Percentiles rank a stretch among this genome's conserved stretches.
phyloP scores from a whole-genome alignment of 2,329 filamentous ascomycete genomes.

The Parastagonospora avenae region DNA sequence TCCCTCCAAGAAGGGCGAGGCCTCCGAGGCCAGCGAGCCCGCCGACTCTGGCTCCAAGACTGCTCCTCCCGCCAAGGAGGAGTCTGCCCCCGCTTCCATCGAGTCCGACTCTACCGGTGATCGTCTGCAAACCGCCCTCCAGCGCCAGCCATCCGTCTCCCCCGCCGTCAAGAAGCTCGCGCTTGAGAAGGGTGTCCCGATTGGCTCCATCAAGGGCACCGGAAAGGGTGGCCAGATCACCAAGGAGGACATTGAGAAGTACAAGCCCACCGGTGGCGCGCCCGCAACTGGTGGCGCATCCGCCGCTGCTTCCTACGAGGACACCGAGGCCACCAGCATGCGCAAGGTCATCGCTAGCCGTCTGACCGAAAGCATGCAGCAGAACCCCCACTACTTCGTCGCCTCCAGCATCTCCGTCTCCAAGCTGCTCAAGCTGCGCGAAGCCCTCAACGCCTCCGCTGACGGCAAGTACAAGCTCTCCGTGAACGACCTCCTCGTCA shows the following conservation, averaged over 20 bases:
- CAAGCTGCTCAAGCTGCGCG: conserved; percentile 95
- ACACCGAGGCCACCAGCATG: conserved; percentile 87
- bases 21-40: conserved; percentile 66
- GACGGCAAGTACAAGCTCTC: conserved; percentile 98
- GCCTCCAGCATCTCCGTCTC: conserved; percentile 86
- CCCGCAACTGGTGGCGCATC: conserved; percentile 56
- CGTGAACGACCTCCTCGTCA: conserved; percentile 99
- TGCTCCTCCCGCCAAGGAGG: conserved; percentile 55
- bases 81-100: conserved; percentile 63
- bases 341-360: conserved; percentile 96
- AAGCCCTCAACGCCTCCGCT: conserved; percentile 85
- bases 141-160: conserved; percentile 77
- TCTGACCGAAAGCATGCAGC: conserved; percentile 83
- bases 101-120: conserved; percentile 77
- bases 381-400: conserved; percentile 99
- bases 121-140: conserved; percentile 80
- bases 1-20: conserved; percentile 66
- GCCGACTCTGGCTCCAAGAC: conserved; percentile 63
- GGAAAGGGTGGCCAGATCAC: conserved; percentile 87
- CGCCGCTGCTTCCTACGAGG: conserved; percentile 74
- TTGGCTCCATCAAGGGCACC: conserved; percentile 82
- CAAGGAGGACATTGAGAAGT: conserved; percentile 92
- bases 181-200: conserved; percentile 78
- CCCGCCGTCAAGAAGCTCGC: conserved; percentile 81
- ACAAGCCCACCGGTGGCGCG: conserved; percentile 60